These are phyloP conservation scores for Ananas comosus DNA, from an alignment of 176 grass and related monocot species.

Conservation along the genomic window DNA sequence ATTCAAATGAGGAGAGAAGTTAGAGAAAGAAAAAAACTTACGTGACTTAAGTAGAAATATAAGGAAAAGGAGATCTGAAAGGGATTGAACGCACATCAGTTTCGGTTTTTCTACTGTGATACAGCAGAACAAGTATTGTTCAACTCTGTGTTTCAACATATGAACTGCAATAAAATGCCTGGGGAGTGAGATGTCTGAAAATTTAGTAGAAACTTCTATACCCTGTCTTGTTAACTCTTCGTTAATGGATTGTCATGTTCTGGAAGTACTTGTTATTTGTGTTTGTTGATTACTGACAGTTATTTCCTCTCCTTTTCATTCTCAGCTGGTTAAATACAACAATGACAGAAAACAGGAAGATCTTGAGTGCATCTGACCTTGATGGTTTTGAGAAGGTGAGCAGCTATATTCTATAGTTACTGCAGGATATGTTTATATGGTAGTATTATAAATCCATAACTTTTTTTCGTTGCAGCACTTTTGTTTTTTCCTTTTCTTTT, in stretches of 20 bases:
- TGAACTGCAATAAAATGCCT: no score
- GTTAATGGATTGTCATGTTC: not conserved
- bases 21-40: no score
- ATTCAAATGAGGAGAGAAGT: no score
- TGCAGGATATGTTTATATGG: not conserved
- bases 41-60: no score
- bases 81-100: no score
- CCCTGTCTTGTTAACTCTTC: not conserved
- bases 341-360: slow-evolving; percentile 90
- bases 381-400: slow-evolving; percentile 97
- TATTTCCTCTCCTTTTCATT: slow-evolving; percentile 8
- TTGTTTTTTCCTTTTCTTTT: not conserved
- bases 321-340: slow-evolving; percentile 96
- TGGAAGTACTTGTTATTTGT: not conserved
- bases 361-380: slow-evolving; percentile 66
- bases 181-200: no score
- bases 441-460: not conserved
- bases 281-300: not conserved
- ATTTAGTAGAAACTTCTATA: not conserved
- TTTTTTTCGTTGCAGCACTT: not conserved
- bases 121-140: no score
- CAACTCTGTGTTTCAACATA: no score
- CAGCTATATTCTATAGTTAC: not conserved
- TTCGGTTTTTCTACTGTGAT: no score
- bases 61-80: no score